Percentiles rank a stretch among this genome's conserved stretches.
Conservation (phyloP, 1,284 basidiomycete genomes). For the Cutaneotrichosporon cutaneum region DNA sequence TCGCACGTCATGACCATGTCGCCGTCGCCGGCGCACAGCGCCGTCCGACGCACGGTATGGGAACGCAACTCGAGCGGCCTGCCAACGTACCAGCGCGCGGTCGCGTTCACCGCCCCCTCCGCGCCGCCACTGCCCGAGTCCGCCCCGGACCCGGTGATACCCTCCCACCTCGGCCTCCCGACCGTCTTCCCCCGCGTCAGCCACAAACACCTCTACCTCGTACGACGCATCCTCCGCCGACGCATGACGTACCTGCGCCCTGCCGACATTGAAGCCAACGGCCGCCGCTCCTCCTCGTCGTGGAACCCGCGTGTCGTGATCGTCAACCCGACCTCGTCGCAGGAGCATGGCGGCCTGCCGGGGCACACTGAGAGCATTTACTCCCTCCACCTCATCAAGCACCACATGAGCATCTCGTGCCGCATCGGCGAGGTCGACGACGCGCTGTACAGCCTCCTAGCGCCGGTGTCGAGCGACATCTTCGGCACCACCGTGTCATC, state of each 20-base stretch:
- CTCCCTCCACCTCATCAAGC: slow-evolving; percentile 44
- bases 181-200: slow-evolving; percentile 42
- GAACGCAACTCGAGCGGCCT: slow-evolving; percentile 19
- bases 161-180: slow-evolving; percentile 41
- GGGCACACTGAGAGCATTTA: slow-evolving; percentile 51
- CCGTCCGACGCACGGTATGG: slow-evolving; percentile 17
- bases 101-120: background rate
- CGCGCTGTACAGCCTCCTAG: slow-evolving; percentile 14
- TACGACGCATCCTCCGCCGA: slow-evolving; percentile 36
- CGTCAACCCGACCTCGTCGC: slow-evolving; percentile 31
- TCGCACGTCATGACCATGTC: background rate
- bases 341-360: slow-evolving; percentile 45
- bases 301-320: slow-evolving; percentile 25
- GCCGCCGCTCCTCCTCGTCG: background rate
- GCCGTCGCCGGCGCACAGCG: background rate
- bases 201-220: slow-evolving; percentile 50
- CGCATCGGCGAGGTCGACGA: slow-evolving; percentile 12
- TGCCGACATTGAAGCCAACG: slow-evolving; percentile 13
- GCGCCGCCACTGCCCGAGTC: background rate
- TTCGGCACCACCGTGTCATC: slow-evolving; percentile 15
- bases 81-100: slow-evolving; percentile 22
- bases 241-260: slow-evolving; percentile 34
- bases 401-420: slow-evolving; percentile 35
- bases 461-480: slow-evolving; percentile 9
- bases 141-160: slow-evolving; percentile 26